Base-by-base conservation (phyloP, 257 asterid species). In the Solanum peruvianum region DNA sequence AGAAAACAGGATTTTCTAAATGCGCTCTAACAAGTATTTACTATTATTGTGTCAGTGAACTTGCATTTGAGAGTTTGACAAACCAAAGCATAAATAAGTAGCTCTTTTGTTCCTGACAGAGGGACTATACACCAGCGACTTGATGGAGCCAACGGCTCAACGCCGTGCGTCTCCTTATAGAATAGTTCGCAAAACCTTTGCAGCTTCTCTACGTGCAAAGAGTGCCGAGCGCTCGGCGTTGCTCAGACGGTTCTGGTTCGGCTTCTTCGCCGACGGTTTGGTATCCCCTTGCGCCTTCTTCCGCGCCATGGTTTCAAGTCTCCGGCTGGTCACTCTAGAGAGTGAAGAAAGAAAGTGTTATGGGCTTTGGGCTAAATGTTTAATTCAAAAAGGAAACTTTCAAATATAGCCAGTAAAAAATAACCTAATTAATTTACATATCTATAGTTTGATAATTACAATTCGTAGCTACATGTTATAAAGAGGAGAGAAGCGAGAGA, bases 121-220 rank as follows among this genome's bases (percentile, higher is more conserved):
- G 31, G 98, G 99, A 85, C 98, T 93, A 84, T 91, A 95, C 83
- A 97, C 98, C 45, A 96, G 93, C 66, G 99, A 89, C 93, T 97
- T 97, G 33, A 97, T 95, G 62, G 99, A 93, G 76, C 93, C 98
- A 72, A 93, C 92, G 70, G 99, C 97, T 86, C 93, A 94, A 81
- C 98, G 98, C 86, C 95, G 93, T 62, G 98, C 93, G 87, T 96
- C 99, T 3, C 99, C 99, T 85, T 89, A 96, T 67, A 97, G 98
- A 78, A 92, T 85, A 87, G 90, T 95, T 87, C 97, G 96, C 89
- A 97, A 86, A 35, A 97, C 98, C 92, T 95, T 97, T 44, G 99
- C 98, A 13, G 99, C 98, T 90, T 97, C 99, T 89, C 99, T 90
- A 81, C 99, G 91, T 8, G 99, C 98, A 89, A 96, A 96, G 92